Percentiles rank a stretch among this genome's conserved stretches.
These are phyloP conservation scores for Onygena corvina DNA, from an alignment of 2,329 filamentous ascomycete species.

Conservation along the genomic window DNA sequence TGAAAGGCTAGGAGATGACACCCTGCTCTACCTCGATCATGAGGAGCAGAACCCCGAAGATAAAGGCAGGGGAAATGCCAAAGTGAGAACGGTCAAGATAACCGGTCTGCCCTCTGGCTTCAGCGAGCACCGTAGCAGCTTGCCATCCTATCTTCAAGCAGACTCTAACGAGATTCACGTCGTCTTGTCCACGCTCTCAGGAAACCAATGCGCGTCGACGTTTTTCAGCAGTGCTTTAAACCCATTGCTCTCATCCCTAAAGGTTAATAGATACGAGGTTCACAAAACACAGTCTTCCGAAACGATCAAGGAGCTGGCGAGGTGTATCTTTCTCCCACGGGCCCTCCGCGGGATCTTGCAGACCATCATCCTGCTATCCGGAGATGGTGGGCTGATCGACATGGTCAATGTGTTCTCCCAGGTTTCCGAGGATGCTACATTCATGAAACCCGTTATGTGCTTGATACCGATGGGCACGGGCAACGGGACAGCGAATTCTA, in stretches of 20 bases:
- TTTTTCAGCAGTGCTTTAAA: slow-evolving; percentile 47
- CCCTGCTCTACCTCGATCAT: neutral
- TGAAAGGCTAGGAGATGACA: neutral
- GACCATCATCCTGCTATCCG: slow-evolving; percentile 66
- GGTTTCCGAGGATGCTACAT: slow-evolving; percentile 16
- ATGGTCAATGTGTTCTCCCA: slow-evolving; percentile 55
- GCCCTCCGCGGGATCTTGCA: slow-evolving; percentile 41
- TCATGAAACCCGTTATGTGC: slow-evolving; percentile 44
- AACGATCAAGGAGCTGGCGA: slow-evolving; percentile 54
- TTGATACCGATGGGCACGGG: slow-evolving; percentile 44
- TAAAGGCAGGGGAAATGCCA: neutral
- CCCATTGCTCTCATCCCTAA: slow-evolving; percentile 43
- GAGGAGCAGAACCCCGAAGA: neutral
- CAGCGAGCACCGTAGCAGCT: neutral
- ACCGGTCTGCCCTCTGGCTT: neutral
- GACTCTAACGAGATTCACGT: slow-evolving; percentile 38
- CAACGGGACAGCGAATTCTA: slow-evolving; percentile 36
- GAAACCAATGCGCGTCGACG: slow-evolving; percentile 44
- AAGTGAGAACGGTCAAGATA: neutral
- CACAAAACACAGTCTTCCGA: slow-evolving; percentile 52
- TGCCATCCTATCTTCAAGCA: neutral
- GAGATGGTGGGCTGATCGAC: slow-evolving; percentile 78
- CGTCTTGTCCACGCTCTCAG: slow-evolving; percentile 56
- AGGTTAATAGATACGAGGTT: slow-evolving; percentile 40
- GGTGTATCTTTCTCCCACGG: slow-evolving; percentile 35